Evolutionary conservation across 345 rosid genomes (phyloP).

Genomic region (Luvunga scandens): DNA sequence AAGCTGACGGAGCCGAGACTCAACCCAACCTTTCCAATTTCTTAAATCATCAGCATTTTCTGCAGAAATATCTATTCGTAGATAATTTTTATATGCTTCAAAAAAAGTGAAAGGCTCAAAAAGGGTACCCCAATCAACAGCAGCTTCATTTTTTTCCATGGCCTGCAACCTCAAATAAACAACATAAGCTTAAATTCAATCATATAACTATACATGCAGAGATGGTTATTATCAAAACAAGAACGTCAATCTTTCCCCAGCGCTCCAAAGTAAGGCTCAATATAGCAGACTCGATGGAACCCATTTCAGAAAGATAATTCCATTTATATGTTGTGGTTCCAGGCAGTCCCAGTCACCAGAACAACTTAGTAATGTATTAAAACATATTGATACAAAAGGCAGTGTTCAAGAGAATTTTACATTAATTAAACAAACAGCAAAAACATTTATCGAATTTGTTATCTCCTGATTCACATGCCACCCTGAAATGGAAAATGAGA

Average conservation of each 20-base stretch:
- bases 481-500: background rate
- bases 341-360: background rate
- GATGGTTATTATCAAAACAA: background rate
- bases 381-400: background rate
- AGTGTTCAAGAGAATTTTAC: background rate
- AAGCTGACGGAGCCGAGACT: constrained; percentile 94
- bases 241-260: background rate
- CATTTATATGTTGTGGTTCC: background rate
- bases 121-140: constrained; percentile 86
- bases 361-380: background rate
- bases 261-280: background rate
- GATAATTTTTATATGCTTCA: constrained; percentile 90
- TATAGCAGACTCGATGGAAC: background rate
- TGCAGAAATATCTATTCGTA: constrained; percentile 78
- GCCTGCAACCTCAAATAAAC: constrained; percentile 48
- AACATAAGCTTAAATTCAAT: constrained; percentile 17
- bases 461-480: background rate
- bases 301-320: background rate
- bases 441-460: background rate
- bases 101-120: constrained; percentile 88
- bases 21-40: constrained; percentile 99
- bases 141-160: constrained; percentile 74
- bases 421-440: background rate
- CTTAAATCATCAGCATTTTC: constrained; percentile 83
- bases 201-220: background rate